phyloP scores from a whole-genome alignment of 2,329 filamentous ascomycete genomes.

The Hymenoscyphus linearis region DNA sequence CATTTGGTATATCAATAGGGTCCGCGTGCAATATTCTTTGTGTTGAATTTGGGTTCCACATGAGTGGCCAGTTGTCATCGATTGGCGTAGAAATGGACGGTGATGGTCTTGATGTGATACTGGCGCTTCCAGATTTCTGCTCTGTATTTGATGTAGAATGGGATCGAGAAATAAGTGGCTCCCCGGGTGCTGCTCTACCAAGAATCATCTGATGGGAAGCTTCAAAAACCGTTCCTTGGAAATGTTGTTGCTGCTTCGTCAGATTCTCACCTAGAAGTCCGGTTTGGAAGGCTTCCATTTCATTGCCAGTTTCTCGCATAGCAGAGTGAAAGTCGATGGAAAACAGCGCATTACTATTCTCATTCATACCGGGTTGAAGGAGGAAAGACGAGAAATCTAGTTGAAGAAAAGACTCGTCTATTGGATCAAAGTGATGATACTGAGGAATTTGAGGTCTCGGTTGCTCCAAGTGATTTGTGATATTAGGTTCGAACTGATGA shows the following conservation, averaged over 20 bases:
- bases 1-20: conserved; percentile 14
- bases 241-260: conserved; percentile 4
- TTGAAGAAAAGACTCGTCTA: conserved; percentile 1
- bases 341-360: conserved; percentile 18
- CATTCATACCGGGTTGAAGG: conserved; percentile 11
- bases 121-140: neutral
- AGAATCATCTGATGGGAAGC: neutral
- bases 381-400: conserved; percentile 22
- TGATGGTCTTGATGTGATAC: conserved; percentile 10
- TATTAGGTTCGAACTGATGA: neutral
- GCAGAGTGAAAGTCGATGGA: conserved; percentile 25
- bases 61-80: conserved; percentile 24
- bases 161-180: neutral
- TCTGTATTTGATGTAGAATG: neutral
- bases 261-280: conserved; percentile 9
- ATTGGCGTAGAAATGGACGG: conserved; percentile 19
- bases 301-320: conserved; percentile 23
- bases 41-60: conserved; percentile 19
- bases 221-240: neutral
- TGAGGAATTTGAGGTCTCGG: neutral
- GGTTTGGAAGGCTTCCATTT: conserved; percentile 11
- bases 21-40: conserved; percentile 16
- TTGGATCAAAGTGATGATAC: conserved; percentile 1
- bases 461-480: neutral
- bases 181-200: too few relatives aligned